These are phyloP conservation scores for Moesziomyces parantarcticus DNA, from an alignment of 1,284 basidiomycete genomes.

Conservation along the genomic window DNA sequence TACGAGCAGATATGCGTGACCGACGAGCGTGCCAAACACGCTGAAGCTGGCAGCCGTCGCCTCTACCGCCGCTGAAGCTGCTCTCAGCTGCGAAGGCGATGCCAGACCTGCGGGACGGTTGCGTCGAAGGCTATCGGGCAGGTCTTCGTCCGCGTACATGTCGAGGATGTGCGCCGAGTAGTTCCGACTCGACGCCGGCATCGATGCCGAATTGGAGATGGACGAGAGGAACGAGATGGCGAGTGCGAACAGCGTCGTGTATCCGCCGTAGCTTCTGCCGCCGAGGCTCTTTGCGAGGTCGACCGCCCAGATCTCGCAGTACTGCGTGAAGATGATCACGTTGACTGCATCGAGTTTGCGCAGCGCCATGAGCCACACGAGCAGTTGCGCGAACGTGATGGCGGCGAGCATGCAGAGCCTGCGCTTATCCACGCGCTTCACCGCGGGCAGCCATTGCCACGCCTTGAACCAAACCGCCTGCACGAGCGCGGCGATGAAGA, in stretches of 20 bases:
- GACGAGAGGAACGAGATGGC: constrained; percentile 50
- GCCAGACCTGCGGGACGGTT: constrained; percentile 50
- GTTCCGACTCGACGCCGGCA: constrained; percentile 4
- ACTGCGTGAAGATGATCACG: constrained; percentile 65
- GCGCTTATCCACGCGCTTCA: constrained; percentile 40
- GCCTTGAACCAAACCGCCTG: constrained; percentile 56
- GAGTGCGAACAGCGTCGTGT: constrained; percentile 54
- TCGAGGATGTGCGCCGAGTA: constrained; percentile 22
- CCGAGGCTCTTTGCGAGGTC: constrained; percentile 51
- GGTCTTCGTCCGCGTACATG: constrained; percentile 45
- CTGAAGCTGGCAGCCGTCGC: constrained; percentile 40
- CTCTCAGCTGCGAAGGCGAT: constrained; percentile 32
- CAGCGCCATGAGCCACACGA: constrained; percentile 64
- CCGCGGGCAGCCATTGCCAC: constrained; percentile 59
- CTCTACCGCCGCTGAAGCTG: constrained; percentile 33
- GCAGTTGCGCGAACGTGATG: constrained; percentile 52
- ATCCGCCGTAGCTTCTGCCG: constrained; percentile 54
- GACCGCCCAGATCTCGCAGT: constrained; percentile 65
- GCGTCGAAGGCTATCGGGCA: constrained; percentile 45
- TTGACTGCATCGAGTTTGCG: constrained; percentile 56
- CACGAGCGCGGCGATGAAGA: constrained; percentile 54
- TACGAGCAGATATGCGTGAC: constrained; percentile 48
- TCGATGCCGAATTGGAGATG: constrained; percentile 30
- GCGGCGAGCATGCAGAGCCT: constrained; percentile 48
- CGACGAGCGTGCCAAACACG: constrained; percentile 48